Evolutionary conservation across 176 grass and related monocot genomes (phyloP).

Genomic region (Juncus inflexus): DNA sequence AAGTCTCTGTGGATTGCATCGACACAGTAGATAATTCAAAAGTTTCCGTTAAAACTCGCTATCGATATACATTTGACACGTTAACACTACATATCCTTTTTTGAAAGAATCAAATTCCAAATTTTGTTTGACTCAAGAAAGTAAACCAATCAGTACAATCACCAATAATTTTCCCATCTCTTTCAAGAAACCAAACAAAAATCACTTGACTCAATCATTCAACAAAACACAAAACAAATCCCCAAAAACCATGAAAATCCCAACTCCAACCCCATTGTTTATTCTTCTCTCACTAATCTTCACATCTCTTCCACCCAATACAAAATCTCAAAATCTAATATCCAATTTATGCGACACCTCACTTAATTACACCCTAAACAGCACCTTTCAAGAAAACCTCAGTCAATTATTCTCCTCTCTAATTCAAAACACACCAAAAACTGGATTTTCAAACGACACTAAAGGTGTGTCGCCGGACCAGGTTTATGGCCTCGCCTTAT

Average conservation of each 20-base stretch:
- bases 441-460: constrained; percentile 3
- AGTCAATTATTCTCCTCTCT: constrained; percentile 19
- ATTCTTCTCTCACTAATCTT: constrained; percentile 1
- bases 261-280: neutral
- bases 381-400: constrained; percentile 35
- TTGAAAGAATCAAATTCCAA: no score
- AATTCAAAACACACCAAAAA: constrained; percentile 1
- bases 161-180: neutral
- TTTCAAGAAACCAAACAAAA: neutral
- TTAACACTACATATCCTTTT: no score
- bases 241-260: neutral
- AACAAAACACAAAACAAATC: neutral
- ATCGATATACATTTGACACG: no score
- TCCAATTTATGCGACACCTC: neutral
- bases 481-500: constrained; percentile 37
- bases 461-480: constrained; percentile 23
- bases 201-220: neutral
- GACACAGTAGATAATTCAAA: no score
- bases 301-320: neutral
- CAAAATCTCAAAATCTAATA: neutral
- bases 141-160: no score
- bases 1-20: no score
- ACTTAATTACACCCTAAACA: constrained; percentile 21
- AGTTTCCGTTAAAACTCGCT: no score
- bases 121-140: no score